Conservation (phyloP, 1,139 yeast species). For the Suhomyces yuchorum region DNA sequence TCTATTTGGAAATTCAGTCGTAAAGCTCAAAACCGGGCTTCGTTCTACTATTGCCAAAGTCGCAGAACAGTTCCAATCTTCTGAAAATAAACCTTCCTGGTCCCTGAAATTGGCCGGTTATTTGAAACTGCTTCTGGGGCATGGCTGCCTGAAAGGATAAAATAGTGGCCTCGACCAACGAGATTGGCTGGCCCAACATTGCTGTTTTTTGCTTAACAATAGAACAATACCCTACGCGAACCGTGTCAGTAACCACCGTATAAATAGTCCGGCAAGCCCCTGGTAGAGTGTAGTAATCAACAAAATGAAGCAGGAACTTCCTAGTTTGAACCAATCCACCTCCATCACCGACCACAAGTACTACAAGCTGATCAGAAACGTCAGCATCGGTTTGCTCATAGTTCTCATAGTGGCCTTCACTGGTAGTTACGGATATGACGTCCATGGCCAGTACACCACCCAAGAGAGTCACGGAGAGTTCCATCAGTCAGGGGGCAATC, state of each 20-base stretch:
- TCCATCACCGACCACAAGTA: conserved; percentile 11
- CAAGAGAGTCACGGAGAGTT: conserved; percentile 11
- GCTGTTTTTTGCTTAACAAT: background rate
- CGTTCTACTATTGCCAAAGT: too few species aligned
- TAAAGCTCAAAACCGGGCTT: background rate
- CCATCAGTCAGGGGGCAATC: conserved; percentile 9
- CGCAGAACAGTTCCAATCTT: background rate
- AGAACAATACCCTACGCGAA: background rate
- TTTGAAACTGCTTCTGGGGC: background rate
- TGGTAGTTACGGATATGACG: conserved; percentile 17
- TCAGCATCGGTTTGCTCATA: conserved; percentile 10
- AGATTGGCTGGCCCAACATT: background rate
- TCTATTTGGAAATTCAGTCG: too few species aligned
- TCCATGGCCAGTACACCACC: conserved; percentile 11
- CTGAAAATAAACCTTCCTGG: background rate
- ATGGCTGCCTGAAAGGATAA: background rate
- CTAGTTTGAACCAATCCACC: background rate
- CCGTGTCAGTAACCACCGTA: background rate
- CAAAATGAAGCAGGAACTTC: conserved; percentile 9
- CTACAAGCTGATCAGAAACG: conserved; percentile 14
- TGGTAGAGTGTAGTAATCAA: background rate
- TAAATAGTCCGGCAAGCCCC: background rate
- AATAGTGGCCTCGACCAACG: background rate
- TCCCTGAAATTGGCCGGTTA: background rate
- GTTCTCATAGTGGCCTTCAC: conserved; percentile 13